phyloP scores from a whole-genome alignment of 768 basidiomycete species.

The Suillus subluteus region DNA sequence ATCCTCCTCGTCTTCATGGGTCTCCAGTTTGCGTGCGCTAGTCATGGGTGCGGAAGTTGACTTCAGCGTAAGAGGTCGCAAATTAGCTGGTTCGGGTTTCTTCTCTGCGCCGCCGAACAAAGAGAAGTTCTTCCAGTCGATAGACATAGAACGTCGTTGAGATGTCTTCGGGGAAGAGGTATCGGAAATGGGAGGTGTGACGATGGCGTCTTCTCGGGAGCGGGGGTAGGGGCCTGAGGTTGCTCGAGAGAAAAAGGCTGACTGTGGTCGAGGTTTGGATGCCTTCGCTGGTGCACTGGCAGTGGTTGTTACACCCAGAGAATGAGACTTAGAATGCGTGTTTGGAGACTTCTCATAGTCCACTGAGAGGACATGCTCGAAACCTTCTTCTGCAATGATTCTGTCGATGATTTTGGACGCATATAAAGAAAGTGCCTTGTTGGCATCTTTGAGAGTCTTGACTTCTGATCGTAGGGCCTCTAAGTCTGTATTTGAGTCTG shows the following conservation, averaged over 20 bases:
- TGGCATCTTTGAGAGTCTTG: constrained; percentile 92
- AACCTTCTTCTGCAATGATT: constrained; percentile 94
- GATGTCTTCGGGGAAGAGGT: constrained; percentile 39
- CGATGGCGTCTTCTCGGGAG: constrained; percentile 25
- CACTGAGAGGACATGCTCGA: constrained; percentile 94
- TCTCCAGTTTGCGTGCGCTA: constrained; percentile 80
- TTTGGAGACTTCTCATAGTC: constrained; percentile 75
- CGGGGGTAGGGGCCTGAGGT: constrained; percentile 39
- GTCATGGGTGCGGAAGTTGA: constrained; percentile 58
- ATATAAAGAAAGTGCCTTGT: constrained; percentile 93
- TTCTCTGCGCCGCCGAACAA: constrained; percentile 66
- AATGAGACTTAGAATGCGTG: constrained; percentile 44
- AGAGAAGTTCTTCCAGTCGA: constrained; percentile 84
- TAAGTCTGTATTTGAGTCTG: constrained; percentile 46
- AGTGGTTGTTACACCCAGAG: constrained; percentile 31
- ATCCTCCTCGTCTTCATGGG: constrained; percentile 92
- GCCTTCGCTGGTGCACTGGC: constrained; percentile 15
- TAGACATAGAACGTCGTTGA: constrained; percentile 78
- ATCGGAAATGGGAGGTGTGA: constrained; percentile 27
- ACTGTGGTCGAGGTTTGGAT: constrained; percentile 64
- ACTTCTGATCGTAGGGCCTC: constrained; percentile 84
- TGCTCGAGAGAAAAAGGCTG: constrained; percentile 50
- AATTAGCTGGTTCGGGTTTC: constrained; percentile 56
- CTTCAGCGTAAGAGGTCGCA: constrained; percentile 76
- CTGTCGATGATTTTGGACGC: constrained; percentile 98